Conservation (phyloP, 495 filamentous ascomycete species). For the Aspergillus ellipticus region DNA sequence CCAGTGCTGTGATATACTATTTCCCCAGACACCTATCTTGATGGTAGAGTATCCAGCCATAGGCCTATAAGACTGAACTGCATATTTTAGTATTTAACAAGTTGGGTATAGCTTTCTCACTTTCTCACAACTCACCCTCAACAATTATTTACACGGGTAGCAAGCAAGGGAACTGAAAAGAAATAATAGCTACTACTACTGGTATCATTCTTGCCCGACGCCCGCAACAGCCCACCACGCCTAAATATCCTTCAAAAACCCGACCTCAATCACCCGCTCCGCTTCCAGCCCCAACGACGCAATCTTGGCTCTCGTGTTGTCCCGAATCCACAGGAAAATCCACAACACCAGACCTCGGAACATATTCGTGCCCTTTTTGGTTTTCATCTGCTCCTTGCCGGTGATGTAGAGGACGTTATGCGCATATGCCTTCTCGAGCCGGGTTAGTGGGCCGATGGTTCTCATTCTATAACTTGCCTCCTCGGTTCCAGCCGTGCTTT, state of each 20-base stretch:
- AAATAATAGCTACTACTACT: no score
- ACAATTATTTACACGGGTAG: no score
- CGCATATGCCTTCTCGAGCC: conserved; percentile 55
- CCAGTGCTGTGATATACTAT: no score
- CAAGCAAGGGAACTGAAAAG: no score
- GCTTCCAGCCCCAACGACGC: conserved; percentile 56
- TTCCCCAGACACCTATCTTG: no score
- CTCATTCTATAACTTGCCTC: conserved; percentile 4
- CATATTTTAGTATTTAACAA: no score
- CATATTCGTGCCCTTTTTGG: conserved; percentile 42
- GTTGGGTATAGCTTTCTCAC: no score
- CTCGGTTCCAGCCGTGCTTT: not conserved
- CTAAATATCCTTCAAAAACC: conserved; percentile 57
- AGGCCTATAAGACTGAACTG: no score
- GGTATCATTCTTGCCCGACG: no score
- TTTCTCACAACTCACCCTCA: no score
- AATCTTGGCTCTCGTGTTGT: conserved; percentile 65
- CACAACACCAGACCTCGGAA: conserved; percentile 46
- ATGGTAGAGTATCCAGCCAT: no score
- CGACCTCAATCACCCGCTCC: conserved; percentile 64
- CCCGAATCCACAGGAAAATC: conserved; percentile 63
- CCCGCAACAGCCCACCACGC: no score
- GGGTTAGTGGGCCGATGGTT: conserved; percentile 5
- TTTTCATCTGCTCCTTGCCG: conserved; percentile 67
- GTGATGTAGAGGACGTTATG: conserved; percentile 64